Percentiles rank a stretch among this genome's conserved stretches.
phyloP scores from a whole-genome alignment of 768 basidiomycete genomes.

The Hygrophorus pudorinus region DNA sequence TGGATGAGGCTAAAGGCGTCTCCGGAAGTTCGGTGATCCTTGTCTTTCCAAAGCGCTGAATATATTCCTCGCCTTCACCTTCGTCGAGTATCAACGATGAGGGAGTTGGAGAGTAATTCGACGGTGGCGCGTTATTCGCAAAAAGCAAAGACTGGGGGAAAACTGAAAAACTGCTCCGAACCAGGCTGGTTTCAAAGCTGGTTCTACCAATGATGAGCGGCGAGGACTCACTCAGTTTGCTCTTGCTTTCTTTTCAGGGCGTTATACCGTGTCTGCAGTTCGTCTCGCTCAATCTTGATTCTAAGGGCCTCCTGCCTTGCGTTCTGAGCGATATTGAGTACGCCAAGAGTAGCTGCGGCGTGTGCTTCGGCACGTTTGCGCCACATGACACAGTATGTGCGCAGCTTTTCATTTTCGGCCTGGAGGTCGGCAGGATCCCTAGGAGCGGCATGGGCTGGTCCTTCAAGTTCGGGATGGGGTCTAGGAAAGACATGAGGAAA shows the following conservation, averaged over 20 bases:
- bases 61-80: neutral
- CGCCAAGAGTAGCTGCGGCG: constrained; percentile 34
- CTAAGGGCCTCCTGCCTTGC: constrained; percentile 31
- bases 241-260: constrained; percentile 14
- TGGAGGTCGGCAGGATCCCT: constrained; percentile 30
- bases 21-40: too few relatives aligned
- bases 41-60: too few relatives aligned
- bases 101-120: too few relatives aligned
- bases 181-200: too few relatives aligned
- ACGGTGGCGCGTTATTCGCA: too few relatives aligned
- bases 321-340: constrained; percentile 32
- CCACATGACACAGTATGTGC: constrained; percentile 33
- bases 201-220: too few relatives aligned
- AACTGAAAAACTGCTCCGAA: too few relatives aligned
- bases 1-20: neutral
- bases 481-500: constrained; percentile 27
- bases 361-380: constrained; percentile 40
- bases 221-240: constrained; percentile 5
- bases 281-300: constrained; percentile 28
- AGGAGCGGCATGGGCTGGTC: constrained; percentile 15
- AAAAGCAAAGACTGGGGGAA: too few relatives aligned
- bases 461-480: constrained; percentile 43
- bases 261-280: constrained; percentile 25
- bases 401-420: constrained; percentile 34
- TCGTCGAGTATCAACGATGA: neutral